phyloP scores from a whole-genome alignment of 441 rosid genomes.

The Melastoma candidum region DNA sequence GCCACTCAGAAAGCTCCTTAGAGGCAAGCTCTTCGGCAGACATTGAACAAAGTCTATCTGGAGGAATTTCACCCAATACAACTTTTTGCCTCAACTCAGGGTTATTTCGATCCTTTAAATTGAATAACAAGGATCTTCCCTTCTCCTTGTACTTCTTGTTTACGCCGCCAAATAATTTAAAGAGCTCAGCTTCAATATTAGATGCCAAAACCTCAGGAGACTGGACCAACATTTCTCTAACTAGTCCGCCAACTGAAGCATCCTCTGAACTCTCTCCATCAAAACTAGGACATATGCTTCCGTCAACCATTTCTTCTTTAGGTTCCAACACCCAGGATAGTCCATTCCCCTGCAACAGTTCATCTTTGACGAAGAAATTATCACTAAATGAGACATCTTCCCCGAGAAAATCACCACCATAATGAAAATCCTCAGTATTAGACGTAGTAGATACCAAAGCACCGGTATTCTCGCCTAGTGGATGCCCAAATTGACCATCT shows the following conservation, averaged over 20 bases:
- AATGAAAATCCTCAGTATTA: conserved; percentile 33
- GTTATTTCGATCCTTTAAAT: conserved; percentile 76
- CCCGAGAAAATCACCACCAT: conserved; percentile 32
- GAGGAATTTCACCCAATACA: conserved; percentile 55
- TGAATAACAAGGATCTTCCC: conserved; percentile 80
- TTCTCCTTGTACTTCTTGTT: conserved; percentile 88
- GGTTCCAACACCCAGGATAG: conserved; percentile 82
- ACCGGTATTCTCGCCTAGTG: conserved; percentile 12
- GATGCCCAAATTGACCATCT: conserved; percentile 15
- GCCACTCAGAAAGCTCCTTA: conserved; percentile 89
- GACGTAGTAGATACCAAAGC: conserved; percentile 15
- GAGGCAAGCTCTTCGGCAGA: conserved; percentile 93
- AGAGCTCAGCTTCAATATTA: conserved; percentile 65
- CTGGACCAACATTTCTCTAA: conserved; percentile 13
- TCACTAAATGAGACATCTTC: conserved; percentile 65
- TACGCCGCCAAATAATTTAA: conserved; percentile 71
- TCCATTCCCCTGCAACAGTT: conserved; percentile 92
- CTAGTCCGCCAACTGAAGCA: conserved; percentile 5
- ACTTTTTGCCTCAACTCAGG: conserved; percentile 79
- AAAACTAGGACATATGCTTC: conserved; percentile 21
- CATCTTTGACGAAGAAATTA: conserved; percentile 68
- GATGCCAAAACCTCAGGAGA: conserved; percentile 50
- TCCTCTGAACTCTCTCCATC: conserved; percentile 16
- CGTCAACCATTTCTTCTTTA: conserved; percentile 30
- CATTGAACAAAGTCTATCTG: conserved; percentile 73